Evolutionary conservation across 805 yeast species (phyloP).

Genomic region (Kazachstania africana): DNA sequence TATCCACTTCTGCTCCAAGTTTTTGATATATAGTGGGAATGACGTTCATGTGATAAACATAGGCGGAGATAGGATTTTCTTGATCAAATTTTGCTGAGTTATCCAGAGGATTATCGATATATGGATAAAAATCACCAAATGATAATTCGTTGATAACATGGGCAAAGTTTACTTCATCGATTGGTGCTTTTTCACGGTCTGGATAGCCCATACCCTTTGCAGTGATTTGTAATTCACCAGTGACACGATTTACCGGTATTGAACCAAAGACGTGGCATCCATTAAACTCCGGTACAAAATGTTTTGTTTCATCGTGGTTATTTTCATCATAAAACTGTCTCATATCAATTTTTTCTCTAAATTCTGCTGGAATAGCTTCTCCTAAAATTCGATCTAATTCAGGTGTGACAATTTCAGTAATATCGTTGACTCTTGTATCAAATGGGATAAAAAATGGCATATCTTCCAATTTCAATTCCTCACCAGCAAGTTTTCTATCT

Average conservation of each 20-base stretch:
- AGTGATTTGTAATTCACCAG: conserved; percentile 77
- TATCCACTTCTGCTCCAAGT: conserved; percentile 60
- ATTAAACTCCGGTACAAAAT: conserved; percentile 38
- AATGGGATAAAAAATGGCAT: conserved; percentile 43
- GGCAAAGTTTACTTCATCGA: conserved; percentile 57
- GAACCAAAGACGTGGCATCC: conserved; percentile 83
- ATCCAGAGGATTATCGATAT: conserved; percentile 79
- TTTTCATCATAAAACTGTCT: conserved; percentile 16
- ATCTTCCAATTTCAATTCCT: conserved; percentile 62
- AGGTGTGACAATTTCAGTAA: conserved; percentile 40
- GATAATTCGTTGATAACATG: conserved; percentile 82
- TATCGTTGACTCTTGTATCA: conserved; percentile 34
- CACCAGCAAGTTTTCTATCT: conserved; percentile 70
- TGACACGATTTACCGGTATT: conserved; percentile 73
- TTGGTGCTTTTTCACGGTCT: conserved; percentile 31
- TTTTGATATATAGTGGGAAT: conserved; percentile 73
- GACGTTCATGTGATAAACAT: conserved; percentile 59
- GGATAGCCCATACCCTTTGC: conserved; percentile 60
- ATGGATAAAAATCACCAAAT: conserved; percentile 84
- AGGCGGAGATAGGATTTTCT: conserved; percentile 36
- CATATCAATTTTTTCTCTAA: conserved; percentile 31
- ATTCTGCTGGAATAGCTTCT: conserved; percentile 57
- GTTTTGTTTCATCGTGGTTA: conserved; percentile 22
- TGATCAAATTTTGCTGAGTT: conserved; percentile 47
- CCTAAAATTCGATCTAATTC: conserved; percentile 56